Evolutionary conservation across 164 flowering plant species (phyloP), one percentile per base, ranked within the genome.

Genomic region (Nymphaea colorata): DNA sequence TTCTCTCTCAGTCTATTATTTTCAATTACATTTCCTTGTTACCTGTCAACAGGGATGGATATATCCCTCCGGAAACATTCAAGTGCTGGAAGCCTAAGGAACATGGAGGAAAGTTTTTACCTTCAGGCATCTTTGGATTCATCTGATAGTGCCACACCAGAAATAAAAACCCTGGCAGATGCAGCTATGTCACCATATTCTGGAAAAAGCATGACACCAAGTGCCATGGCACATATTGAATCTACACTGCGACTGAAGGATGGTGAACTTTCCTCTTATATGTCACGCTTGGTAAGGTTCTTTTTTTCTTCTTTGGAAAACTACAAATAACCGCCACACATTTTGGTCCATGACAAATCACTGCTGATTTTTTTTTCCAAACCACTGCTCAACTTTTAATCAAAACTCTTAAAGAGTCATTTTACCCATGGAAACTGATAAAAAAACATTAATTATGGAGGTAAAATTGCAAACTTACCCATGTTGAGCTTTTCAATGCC

Each of bases 241-340:
- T 82, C 96, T 62, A 78, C 90, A 65, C 88, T 95, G 67, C 92
- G 98, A 66, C 99, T 90, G 71, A 92, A 92, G 79, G 98, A 95
- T 80, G 98, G 99, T 66, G 99, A 95, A 81, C 91, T 95, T 73
- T 85, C 96, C 4, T 95, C 98, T 43, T 95, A 92, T 71, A 87
- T 89, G 83, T 88, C 99, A 47, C 95, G 99, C 68, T 78, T 95
- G 97, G 99, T 95, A 85, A 62, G 80, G 0, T 67, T 64, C 61
- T 41, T 42, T 76, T 16, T 62, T 17, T 68, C 44, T 63, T 59
- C 53, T 12, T 16, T 25, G 36, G 36, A 25, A 25, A 25, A 25
- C 36, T 25, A 25, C 36, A 25, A 25, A 25, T 25, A 25, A 25
- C 36, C 1, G 36, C 36, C 36, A 25, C 36, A 25, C 36, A 1